Conservation (phyloP, 805 yeast species). For the Metschnikowia hibisci region DNA sequence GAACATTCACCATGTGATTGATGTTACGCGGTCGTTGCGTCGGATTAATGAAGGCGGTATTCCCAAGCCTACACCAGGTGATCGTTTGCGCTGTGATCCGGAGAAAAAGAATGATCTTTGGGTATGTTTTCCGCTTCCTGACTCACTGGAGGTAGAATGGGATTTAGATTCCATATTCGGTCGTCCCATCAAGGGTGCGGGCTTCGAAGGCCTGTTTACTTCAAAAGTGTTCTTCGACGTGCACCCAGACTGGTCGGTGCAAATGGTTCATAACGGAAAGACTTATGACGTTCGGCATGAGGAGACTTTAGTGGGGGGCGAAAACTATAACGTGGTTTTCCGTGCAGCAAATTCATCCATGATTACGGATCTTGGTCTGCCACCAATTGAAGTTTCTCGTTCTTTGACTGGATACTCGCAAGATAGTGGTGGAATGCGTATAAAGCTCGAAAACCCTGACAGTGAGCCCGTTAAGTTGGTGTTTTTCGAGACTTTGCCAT, state of each 20-base stretch:
- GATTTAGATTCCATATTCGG: constrained; percentile 69
- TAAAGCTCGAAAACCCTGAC: constrained; percentile 69
- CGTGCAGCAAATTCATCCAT: constrained; percentile 43
- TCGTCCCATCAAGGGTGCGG: constrained; percentile 57
- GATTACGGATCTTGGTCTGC: constrained; percentile 35
- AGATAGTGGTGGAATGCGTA: constrained; percentile 84
- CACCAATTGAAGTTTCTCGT: constrained; percentile 73
- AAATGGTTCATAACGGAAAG: constrained; percentile 18
- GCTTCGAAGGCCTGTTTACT: constrained; percentile 41
- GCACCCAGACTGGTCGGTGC: constrained; percentile 46
- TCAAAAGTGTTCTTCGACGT: constrained; percentile 29
- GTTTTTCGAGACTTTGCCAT: constrained; percentile 82
- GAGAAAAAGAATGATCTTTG: constrained; percentile 54
- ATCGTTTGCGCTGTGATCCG: constrained; percentile 67
- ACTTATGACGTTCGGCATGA: constrained; percentile 5
- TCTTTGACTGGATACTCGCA: constrained; percentile 90
- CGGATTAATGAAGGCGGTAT: constrained; percentile 59
- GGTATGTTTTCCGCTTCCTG: constrained; percentile 77
- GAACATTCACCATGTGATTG: constrained; percentile 65
- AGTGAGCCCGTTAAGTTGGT: constrained; percentile 44
- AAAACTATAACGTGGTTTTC: constrained; percentile 36
- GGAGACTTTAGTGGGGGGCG: constrained; percentile 18
- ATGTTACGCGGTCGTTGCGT: constrained; percentile 64
- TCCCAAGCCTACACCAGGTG: constrained; percentile 74
- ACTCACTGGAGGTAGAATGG: constrained; percentile 45